Percentiles rank a stretch among this genome's conserved stretches.
These are phyloP conservation scores for Chrysochromulina tobinii DNA, from an alignment of 78 protist species.

Conservation along the genomic window DNA sequence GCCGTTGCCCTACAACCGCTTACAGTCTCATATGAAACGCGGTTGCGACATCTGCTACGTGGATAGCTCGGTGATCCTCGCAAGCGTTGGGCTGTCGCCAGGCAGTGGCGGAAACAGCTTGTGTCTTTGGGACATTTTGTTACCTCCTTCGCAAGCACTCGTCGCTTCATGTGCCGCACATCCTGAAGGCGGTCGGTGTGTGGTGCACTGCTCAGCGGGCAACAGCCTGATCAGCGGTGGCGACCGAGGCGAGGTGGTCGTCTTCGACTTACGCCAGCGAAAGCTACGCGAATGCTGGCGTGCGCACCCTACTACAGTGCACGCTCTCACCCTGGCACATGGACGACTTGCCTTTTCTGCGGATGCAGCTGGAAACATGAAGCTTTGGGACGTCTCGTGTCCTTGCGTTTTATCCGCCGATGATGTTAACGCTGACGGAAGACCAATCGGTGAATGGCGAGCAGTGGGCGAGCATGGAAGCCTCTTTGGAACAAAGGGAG, in stretches of 20 bases:
- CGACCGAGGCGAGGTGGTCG: background rate
- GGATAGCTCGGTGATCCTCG: background rate
- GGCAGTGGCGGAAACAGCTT: background rate
- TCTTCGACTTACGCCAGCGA: constrained; percentile 19
- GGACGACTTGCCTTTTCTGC: background rate
- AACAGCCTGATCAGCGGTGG: background rate
- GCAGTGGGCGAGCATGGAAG: too few species aligned
- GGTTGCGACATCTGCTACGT: background rate
- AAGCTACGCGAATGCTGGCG: background rate
- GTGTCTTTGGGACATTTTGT: background rate
- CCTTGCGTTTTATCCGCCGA: too few species aligned
- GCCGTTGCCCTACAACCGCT: background rate
- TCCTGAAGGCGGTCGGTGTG: background rate
- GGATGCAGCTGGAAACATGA: background rate
- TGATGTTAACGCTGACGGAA: too few species aligned
- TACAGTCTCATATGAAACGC: background rate
- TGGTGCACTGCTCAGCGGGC: background rate
- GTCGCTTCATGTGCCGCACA: background rate
- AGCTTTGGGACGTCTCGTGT: too few species aligned
- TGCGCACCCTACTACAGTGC: background rate
- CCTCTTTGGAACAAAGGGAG: too few species aligned
- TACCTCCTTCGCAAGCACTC: background rate
- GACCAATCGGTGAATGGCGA: too few species aligned
- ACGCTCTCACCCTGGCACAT: background rate
- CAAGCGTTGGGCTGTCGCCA: background rate